These are phyloP conservation scores for Acanthamoeba healyi DNA, from an alignment of 208 protist genomes.

Conservation along the genomic window DNA sequence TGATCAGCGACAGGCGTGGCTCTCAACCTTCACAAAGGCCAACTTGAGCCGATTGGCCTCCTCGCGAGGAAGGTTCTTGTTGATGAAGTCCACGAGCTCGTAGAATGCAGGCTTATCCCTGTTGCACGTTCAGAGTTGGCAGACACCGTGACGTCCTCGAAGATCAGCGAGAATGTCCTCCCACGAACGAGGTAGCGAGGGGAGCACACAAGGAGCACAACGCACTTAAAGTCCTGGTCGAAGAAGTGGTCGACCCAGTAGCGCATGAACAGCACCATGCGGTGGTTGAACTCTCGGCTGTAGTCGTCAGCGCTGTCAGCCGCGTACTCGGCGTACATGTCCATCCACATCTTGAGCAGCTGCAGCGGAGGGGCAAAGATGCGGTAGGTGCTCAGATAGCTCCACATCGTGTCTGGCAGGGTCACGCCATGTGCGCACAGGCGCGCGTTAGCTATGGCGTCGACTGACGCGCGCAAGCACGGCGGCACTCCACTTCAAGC, in stretches of 20 bases:
- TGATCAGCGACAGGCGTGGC: too few relatives aligned
- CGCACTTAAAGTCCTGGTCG: constrained; percentile 49
- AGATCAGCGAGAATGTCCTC: too few relatives aligned
- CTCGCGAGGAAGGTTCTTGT: neutral
- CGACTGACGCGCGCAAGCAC: too few relatives aligned
- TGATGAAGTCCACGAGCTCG: constrained; percentile 21
- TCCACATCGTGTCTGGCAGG: constrained; percentile 30
- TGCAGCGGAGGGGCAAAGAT: neutral
- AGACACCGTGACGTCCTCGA: too few relatives aligned
- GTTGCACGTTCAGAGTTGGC: neutral
- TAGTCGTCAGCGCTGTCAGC: neutral
- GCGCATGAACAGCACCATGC: constrained; percentile 10
- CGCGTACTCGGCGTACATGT: neutral
- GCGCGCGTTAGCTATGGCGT: too few relatives aligned
- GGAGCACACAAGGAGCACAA: neutral
- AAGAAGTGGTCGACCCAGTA: constrained; percentile 58
- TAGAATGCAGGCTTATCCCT: constrained; percentile 27
- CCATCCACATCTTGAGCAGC: constrained; percentile 26
- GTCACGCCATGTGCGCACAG: too few relatives aligned
- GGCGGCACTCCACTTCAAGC: too few relatives aligned
- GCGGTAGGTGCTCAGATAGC: constrained; percentile 26
- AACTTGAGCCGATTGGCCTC: constrained; percentile 44
- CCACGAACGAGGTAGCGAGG: neutral
- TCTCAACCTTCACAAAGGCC: constrained; percentile 16
- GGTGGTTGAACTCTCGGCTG: neutral